Evolutionary conservation across 495 filamentous ascomycete species (phyloP), one percentile per base, ranked within the genome.

Genomic region (Evansstolkia leycettana): DNA sequence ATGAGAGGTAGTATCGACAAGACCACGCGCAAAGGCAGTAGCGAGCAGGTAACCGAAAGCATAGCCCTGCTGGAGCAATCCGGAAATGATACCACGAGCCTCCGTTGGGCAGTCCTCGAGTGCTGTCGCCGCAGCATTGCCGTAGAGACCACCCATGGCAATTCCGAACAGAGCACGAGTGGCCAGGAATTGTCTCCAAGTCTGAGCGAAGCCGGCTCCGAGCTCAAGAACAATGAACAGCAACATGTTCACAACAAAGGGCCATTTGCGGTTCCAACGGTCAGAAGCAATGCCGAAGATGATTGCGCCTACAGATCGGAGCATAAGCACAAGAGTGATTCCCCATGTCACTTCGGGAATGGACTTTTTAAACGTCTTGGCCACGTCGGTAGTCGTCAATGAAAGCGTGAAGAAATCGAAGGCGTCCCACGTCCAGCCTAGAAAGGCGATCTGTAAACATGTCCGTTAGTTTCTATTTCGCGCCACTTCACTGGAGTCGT

Each of bases 321-420:
- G 70, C 82, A 89, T 86, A 5, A 89, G 67, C 39, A 87, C 82
- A 10, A 87, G 66, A 0, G 85, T 93, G 37, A 93, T 93, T 15
- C 84, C 85, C 84, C 84, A 92, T 16, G 84, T 88, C 38, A 93
- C 90, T 27, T 90, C 76, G 2, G 78, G 72, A 24, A 78, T 79
- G 28, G 68, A 59, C 43, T 70, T 74, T 38, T 64, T 67, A 45
- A 90, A 93, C 1, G 60, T 54, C 43, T 75, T 55, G 17, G 82
- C 76, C 17, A 93, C 65, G 19, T 84, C 57, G 4, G 58, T 55
- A 14, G 84, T 74, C 0, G 83, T 86, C 37, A 93, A 54, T 5
- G 78, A 84, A 45, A 90, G 83, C 41, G 82, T 88, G 65, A 93
- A 93, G 66, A 93, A 93, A 50, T 93, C 85, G 41, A 90, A 88